These are phyloP conservation scores for Colletotrichum nymphaeae DNA, from an alignment of 2,329 filamentous ascomycete genomes.

Conservation along the genomic window DNA sequence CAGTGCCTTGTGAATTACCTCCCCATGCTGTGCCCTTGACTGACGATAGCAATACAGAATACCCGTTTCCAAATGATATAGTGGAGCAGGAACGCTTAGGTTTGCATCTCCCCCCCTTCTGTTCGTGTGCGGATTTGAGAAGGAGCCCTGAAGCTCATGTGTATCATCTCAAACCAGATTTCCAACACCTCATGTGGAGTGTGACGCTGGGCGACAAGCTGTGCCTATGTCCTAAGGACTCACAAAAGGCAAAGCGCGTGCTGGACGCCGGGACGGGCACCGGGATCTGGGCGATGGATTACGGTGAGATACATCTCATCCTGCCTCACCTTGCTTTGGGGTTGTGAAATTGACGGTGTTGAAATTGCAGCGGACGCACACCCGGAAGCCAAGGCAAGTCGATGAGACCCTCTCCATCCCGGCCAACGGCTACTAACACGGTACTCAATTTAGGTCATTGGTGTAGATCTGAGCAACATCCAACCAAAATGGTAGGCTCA, in stretches of 20 bases:
- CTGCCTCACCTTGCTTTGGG: background rate
- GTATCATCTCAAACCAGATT: conserved; percentile 38
- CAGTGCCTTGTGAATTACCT: background rate
- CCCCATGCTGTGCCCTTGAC: background rate
- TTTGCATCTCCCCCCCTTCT: no score
- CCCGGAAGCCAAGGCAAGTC: conserved; percentile 38
- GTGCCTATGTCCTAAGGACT: conserved; percentile 40
- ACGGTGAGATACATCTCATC: conserved; percentile 10
- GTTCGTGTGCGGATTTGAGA: no score
- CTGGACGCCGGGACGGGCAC: conserved; percentile 35
- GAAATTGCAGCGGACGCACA: conserved; percentile 39
- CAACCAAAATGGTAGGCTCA: conserved; percentile 44
- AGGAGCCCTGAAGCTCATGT: background rate
- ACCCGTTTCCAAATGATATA: conserved; percentile 42
- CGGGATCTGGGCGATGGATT: conserved; percentile 37
- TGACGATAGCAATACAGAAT: conserved; percentile 36
- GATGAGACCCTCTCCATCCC: background rate
- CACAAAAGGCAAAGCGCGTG: conserved; percentile 38
- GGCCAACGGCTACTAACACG: background rate
- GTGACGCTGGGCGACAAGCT: conserved; percentile 47
- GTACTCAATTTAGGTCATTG: conserved; percentile 38
- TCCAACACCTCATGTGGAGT: conserved; percentile 49
- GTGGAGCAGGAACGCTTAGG: conserved; percentile 44
- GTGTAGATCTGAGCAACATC: conserved; percentile 48
- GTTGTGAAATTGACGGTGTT: background rate